phyloP scores from a whole-genome alignment of 2,329 filamentous ascomycete genomes.

The Talaromyces sp. region DNA sequence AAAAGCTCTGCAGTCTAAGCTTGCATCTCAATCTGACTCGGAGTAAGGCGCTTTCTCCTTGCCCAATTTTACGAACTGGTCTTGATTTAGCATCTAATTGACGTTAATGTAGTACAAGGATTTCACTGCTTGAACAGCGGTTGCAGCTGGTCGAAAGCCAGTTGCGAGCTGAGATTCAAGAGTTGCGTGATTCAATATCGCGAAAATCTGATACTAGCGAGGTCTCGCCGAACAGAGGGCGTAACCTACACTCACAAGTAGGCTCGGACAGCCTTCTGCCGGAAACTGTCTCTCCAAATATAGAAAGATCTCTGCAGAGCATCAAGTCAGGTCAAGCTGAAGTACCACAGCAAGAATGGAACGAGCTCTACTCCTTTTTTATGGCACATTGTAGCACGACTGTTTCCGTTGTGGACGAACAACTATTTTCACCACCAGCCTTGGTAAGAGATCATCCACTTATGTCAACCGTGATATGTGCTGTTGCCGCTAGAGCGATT shows the following conservation, averaged over 20 bases:
- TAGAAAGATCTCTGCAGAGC: not conserved
- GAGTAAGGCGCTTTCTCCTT: not conserved
- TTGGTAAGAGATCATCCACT: not conserved
- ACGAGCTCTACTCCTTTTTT: slow-evolving; percentile 4
- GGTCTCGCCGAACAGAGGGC: not conserved
- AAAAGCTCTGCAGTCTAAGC: not conserved
- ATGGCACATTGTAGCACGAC: not conserved
- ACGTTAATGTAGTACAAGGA: not conserved
- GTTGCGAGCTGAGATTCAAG: slow-evolving; percentile 1
- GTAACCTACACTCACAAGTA: not conserved
- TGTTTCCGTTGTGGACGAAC: not conserved
- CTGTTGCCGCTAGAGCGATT: not conserved
- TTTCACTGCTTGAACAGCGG: slow-evolving; percentile 1
- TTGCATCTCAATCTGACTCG: not conserved
- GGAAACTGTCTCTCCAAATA: not conserved
- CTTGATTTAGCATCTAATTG: not conserved
- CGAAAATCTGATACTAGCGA: not conserved
- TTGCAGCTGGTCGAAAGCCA: not conserved
- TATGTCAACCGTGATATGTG: slow-evolving; percentile 3
- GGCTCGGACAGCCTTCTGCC: not conserved
- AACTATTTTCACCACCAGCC: not conserved
- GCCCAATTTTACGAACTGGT: not conserved
- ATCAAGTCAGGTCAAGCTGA: not conserved
- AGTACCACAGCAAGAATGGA: not conserved
- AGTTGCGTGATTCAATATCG: not conserved